Percentiles rank a stretch among this genome's conserved stretches.
phyloP scores from a whole-genome alignment of 2,329 filamentous ascomycete species.

The Exophiala viscosa region DNA sequence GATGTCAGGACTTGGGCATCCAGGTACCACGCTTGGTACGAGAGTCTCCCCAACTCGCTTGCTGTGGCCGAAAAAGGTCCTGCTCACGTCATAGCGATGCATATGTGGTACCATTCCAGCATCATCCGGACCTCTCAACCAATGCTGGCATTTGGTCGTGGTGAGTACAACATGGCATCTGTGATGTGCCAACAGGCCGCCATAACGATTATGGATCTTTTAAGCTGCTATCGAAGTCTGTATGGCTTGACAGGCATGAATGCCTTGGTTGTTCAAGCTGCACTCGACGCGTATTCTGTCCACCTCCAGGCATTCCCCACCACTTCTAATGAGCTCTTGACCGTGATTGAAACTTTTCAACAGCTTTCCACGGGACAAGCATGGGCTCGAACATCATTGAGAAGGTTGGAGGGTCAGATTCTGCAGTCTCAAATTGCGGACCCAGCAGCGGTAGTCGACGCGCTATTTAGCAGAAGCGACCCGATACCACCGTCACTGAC shows the following conservation, averaged over 20 bases:
- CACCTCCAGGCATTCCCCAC: background rate
- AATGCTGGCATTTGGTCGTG: background rate
- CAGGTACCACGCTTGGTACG: too few species aligned
- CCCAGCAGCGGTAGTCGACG: too few species aligned
- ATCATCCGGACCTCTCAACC: background rate
- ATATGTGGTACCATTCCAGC: constrained; percentile 1
- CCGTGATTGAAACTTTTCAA: constrained; percentile 1
- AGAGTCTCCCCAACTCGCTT: background rate
- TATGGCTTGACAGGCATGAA: background rate
- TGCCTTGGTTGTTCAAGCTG: background rate
- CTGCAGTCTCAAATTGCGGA: background rate
- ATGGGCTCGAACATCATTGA: background rate
- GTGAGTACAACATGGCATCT: too few species aligned
- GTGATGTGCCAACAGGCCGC: too few species aligned
- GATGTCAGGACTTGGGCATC: too few species aligned
- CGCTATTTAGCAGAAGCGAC: too few species aligned
- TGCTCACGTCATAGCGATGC: background rate
- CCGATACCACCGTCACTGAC: too few species aligned
- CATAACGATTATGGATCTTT: too few species aligned
- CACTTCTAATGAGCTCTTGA: background rate
- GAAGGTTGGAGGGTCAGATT: background rate
- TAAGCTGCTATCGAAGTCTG: too few species aligned
- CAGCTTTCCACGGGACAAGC: background rate
- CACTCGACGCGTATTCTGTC: background rate
- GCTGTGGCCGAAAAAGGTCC: background rate